Evolutionary conservation across 2,329 filamentous ascomycete species (phyloP), one percentile per base, ranked within the genome.

Genomic region (Colletotrichum aenigma): DNA sequence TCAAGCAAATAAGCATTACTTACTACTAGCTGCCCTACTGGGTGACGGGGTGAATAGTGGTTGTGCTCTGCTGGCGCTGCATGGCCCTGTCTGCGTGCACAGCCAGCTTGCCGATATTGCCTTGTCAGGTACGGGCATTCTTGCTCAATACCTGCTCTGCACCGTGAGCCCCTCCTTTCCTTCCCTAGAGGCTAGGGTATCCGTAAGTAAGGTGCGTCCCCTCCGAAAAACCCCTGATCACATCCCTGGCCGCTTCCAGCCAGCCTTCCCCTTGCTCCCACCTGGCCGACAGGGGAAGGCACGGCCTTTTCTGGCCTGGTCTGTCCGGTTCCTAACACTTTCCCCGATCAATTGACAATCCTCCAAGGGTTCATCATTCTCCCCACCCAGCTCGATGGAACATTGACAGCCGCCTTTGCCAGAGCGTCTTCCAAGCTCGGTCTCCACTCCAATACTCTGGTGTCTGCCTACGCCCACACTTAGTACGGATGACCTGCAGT

Each of bases 341-440:
- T 60, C 43, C 69, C 56, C 70, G 64, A 75, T 75, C 70, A 70
- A 28, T 28, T 28, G 26, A 6, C 26, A 28, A 75, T 68, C 70
- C 55, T 73, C 70, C 64, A 75, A 73, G 69, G 73, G 73, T 73
- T 73, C 70, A 75, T 72, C 72, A 8, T 64, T 43, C 32, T 43
- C 73, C 34, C 56, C 70, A 69, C 70, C 64, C 43, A 69, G 64
- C 21, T 34, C 28, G 48, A 68, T 58, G 48, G 70, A 65, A 68
- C 70, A 68, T 18, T 68, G 73, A 73, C 70, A 75, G 69, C 70
- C 64, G 73, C 70, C 58, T 64, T 72, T 72, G 73, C 73, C 69
- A 75, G 55, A 71, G 43, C 10, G 38, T 55, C 69, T 26, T 70
- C 8, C 34, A n/a, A 38, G n/a, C 30, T n/a, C 56, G 12, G 30